These are phyloP conservation scores for Diaporthe destruens DNA, from an alignment of 2,329 filamentous ascomycete species.

Conservation along the genomic window DNA sequence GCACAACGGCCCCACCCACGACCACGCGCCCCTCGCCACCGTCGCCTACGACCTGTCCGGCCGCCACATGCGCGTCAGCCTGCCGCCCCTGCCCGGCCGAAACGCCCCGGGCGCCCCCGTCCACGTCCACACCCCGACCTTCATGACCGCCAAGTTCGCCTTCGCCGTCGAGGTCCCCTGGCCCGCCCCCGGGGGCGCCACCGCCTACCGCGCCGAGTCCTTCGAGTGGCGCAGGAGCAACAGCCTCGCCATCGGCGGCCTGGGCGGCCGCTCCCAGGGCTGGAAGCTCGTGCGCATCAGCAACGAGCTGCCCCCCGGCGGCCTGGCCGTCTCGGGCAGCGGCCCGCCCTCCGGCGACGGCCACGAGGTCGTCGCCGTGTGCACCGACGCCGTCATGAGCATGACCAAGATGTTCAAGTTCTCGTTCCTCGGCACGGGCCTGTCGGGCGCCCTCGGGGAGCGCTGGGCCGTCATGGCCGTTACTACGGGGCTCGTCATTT, in stretches of 20 bases:
- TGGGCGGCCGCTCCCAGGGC: conserved; percentile 51
- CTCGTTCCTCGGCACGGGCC: conserved; percentile 55
- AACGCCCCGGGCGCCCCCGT: not conserved
- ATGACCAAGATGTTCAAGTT: conserved; percentile 54
- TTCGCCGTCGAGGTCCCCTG: conserved; percentile 53
- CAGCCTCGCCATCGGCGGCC: conserved; percentile 51
- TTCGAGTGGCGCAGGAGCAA: conserved; percentile 60
- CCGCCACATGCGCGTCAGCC: conserved; percentile 46
- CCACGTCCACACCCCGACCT: conserved; percentile 36
- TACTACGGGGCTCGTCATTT: conserved; percentile 53
- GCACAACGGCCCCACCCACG: conserved; percentile 51
- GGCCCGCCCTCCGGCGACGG: conserved; percentile 50
- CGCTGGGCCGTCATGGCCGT: conserved; percentile 59
- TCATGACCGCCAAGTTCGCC: conserved; percentile 10
- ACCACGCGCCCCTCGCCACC: conserved; percentile 49
- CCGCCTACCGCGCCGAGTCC: conserved; percentile 46
- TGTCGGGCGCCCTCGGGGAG: conserved; percentile 55
- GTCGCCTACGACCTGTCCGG: conserved; percentile 43
- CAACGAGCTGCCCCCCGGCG: conserved; percentile 42
- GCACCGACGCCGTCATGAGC: conserved; percentile 49
- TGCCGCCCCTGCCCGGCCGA: conserved; percentile 48
- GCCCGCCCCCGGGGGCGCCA: conserved; percentile 35
- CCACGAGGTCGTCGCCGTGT: conserved; percentile 59
- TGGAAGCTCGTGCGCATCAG: conserved; percentile 58
- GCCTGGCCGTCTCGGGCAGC: conserved; percentile 38